Evolutionary conservation across 148 eudicot species (phyloP).

Genomic region (Amaranthus cruentus): DNA sequence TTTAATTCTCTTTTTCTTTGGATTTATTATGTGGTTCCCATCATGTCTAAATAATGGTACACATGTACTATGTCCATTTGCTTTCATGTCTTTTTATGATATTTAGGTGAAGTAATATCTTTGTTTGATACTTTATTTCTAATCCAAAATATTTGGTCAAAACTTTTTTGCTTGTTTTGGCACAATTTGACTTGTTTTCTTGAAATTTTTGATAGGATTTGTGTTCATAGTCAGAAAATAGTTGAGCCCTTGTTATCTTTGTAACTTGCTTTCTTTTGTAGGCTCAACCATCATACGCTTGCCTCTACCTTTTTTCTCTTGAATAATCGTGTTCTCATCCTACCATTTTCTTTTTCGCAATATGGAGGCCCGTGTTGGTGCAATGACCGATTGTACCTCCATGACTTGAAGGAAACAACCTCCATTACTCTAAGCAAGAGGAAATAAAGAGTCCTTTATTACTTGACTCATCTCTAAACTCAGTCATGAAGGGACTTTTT

Average conservation of each 20-base stretch:
- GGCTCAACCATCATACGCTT: not conserved
- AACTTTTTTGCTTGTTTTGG: not conserved
- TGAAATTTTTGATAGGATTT: not conserved
- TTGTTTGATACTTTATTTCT: not conserved
- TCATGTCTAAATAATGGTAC: slow-evolving; percentile 13
- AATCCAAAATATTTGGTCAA: not conserved
- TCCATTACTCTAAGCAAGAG: no score
- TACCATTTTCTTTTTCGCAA: no score
- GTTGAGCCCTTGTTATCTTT: slow-evolving; percentile 9
- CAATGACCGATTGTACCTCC: no score
- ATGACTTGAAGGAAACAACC: no score
- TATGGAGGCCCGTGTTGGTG: no score
- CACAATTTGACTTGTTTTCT: not conserved
- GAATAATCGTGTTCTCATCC: no score
- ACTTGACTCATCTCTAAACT: no score
- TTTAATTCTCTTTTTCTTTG: slow-evolving; percentile 2
- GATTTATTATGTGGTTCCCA: slow-evolving; percentile 2
- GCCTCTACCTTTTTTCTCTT: not conserved
- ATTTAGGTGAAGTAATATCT: slow-evolving; percentile 1
- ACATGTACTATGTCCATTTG: slow-evolving; percentile 15
- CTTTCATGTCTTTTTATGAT: not conserved
- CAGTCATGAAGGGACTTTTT: no score
- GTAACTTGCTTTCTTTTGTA: slow-evolving; percentile 8
- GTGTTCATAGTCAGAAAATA: slow-evolving; percentile 15
- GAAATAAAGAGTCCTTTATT: no score